A percentile compares a stretch with the other conserved stretches of the same genome.
phyloP scores from a whole-genome alignment of 495 filamentous ascomycete genomes.

The Umbilicaria muhlenbergii region DNA sequence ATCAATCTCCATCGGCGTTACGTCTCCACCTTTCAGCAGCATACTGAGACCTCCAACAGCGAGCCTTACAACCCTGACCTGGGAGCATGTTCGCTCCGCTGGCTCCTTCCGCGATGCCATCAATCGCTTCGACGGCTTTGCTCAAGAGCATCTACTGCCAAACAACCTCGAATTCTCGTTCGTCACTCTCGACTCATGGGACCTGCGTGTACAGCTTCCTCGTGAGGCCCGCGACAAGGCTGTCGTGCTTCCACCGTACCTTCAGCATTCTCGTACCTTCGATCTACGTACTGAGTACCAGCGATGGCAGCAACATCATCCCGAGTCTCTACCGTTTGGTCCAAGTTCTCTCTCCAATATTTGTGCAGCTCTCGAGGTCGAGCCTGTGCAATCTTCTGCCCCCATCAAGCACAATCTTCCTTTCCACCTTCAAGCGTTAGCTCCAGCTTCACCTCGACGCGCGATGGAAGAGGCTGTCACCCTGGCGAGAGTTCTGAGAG shows the following conservation, averaged over 20 bases:
- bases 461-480: slow-evolving; percentile 97
- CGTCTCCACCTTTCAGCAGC: slow-evolving; percentile 18
- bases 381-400: slow-evolving; percentile 88
- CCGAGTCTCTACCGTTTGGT: slow-evolving; percentile 91
- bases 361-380: slow-evolving; percentile 92
- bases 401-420: slow-evolving; percentile 98
- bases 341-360: slow-evolving; percentile 92
- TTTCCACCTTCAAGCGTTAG: slow-evolving; percentile 92
- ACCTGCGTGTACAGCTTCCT: slow-evolving; percentile 92
- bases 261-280: slow-evolving; percentile 94
- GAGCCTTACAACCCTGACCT: slow-evolving; percentile 92
- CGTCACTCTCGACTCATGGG: slow-evolving; percentile 96
- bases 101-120: slow-evolving; percentile 94
- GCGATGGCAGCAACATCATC: slow-evolving; percentile 94
- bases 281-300: slow-evolving; percentile 95
- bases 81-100: slow-evolving; percentile 95
- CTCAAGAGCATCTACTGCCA: slow-evolving; percentile 66
- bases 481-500: slow-evolving; percentile 76
- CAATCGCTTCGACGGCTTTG: slow-evolving; percentile 85
- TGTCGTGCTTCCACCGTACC: slow-evolving; percentile 87
- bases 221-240: slow-evolving; percentile 96
- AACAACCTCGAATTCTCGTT: slow-evolving; percentile 93
- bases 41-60: slow-evolving; percentile 36
- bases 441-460: slow-evolving; percentile 88
- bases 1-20: slow-evolving; percentile 3